phyloP scores from a whole-genome alignment of 768 basidiomycete species.

The Cystofilobasidium capitatum region DNA sequence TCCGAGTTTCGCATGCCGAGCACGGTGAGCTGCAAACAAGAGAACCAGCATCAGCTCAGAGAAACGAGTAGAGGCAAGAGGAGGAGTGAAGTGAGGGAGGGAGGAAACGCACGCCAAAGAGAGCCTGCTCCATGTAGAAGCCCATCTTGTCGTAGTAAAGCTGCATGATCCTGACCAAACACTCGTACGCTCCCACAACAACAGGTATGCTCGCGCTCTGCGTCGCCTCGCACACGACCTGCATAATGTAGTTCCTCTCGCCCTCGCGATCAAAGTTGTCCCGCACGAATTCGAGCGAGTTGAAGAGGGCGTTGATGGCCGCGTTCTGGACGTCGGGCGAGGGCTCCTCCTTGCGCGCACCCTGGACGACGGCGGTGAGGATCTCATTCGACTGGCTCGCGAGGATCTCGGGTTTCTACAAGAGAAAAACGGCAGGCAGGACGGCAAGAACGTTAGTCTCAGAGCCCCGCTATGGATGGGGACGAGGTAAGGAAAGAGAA shows the following conservation, averaged over 20 bases:
- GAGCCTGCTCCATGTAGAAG: conserved; percentile 97
- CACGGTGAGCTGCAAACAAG: conserved; percentile 63
- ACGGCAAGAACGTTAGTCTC: neutral
- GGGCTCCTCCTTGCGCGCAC: conserved; percentile 89
- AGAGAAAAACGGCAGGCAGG: neutral
- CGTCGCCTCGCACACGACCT: conserved; percentile 96
- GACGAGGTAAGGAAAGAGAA: conserved; percentile 29
- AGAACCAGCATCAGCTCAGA: conserved; percentile 27
- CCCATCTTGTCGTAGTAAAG: conserved; percentile 99
- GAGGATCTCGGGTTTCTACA: conserved; percentile 83
- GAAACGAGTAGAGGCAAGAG: neutral
- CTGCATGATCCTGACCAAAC: conserved; percentile 90
- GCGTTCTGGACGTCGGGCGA: conserved; percentile 83
- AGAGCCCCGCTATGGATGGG: neutral
- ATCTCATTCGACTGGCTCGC: conserved; percentile 89
- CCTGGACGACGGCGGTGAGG: conserved; percentile 94
- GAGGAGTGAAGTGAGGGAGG: neutral
- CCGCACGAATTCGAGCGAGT: conserved; percentile 92
- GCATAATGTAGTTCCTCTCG: conserved; percentile 99
- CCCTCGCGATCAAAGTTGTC: conserved; percentile 99
- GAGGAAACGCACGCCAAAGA: conserved; percentile 70
- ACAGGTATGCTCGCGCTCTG: conserved; percentile 69
- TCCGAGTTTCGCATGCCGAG: conserved; percentile 93
- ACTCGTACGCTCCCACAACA: conserved; percentile 93
- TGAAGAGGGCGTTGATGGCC: conserved; percentile 82